These are phyloP conservation scores for Hypomyces rosellus DNA, from an alignment of 2,329 filamentous ascomycete genomes.

Conservation along the genomic window DNA sequence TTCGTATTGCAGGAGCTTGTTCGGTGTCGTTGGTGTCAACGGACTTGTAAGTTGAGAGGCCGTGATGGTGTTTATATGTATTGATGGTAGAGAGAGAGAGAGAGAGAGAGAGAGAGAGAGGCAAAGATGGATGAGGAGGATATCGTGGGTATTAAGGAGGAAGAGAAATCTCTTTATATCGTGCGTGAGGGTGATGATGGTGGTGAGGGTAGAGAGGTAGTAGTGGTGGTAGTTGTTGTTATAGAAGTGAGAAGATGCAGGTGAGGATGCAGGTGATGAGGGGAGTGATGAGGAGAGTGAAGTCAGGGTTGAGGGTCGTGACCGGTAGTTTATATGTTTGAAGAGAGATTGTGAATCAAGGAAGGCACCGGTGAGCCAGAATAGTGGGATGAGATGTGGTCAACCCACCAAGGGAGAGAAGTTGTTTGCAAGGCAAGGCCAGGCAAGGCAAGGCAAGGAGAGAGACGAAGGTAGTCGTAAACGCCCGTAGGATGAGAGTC, in stretches of 20 bases:
- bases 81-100: not conserved
- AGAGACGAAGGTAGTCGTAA: too few species aligned
- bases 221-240: not conserved
- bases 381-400: not conserved
- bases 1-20: not conserved
- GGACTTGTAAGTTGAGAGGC: not conserved
- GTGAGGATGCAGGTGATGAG: not conserved
- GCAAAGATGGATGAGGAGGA: not conserved
- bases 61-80: not conserved
- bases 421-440: constrained; percentile 6
- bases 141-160: not conserved
- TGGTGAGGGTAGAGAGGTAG: not conserved
- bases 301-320: not conserved
- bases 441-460: not conserved
- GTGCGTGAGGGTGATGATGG: not conserved
- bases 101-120: too few species aligned
- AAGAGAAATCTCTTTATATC: not conserved
- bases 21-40: too few species aligned
- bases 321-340: constrained; percentile 5
- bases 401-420: not conserved
- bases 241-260: not conserved
- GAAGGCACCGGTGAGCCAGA: not conserved
- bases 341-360: not conserved
- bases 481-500: too few species aligned
- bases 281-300: not conserved